A percentile compares a stretch with the other conserved stretches of the same genome.
Conservation (phyloP, 2,329 filamentous ascomycete genomes). For the Botrytis byssoidea region DNA sequence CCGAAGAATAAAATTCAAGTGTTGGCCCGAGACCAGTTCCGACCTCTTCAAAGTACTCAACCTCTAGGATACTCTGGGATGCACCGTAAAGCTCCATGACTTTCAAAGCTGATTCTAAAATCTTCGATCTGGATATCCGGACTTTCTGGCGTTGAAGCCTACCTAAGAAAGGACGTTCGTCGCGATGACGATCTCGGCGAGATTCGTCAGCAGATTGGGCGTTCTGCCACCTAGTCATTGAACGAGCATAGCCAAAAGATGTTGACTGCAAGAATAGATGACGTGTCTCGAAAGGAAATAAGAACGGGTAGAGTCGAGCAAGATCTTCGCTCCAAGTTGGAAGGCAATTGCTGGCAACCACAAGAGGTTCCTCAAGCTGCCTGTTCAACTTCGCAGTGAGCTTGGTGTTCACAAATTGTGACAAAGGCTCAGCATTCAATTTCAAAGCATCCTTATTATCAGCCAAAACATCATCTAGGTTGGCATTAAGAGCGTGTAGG, state of each 20-base stretch:
- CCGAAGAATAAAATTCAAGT: conserved; percentile 95
- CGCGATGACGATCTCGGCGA: conserved; percentile 75
- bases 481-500: conserved; percentile 87
- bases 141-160: conserved; percentile 94
- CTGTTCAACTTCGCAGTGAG: conserved; percentile 96
- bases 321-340: conserved; percentile 96
- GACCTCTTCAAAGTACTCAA: conserved; percentile 98
- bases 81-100: conserved; percentile 98
- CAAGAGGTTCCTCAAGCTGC: conserved; percentile 92
- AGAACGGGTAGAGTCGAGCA: conserved; percentile 88
- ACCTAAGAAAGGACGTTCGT: conserved; percentile 88
- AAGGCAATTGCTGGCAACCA: conserved; percentile 94
- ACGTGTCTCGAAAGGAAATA: conserved; percentile 96
- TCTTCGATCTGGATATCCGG: conserved; percentile 91
- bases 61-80: conserved; percentile 93
- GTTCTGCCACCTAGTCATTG: conserved; percentile 97
- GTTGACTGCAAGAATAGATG: conserved; percentile 97
- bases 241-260: conserved; percentile 94
- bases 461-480: conserved; percentile 84
- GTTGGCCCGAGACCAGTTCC: conserved; percentile 94
- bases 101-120: conserved; percentile 93
- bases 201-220: conserved; percentile 78
- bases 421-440: conserved; percentile 76
- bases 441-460: conserved; percentile 70
- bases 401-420: conserved; percentile 98